These are phyloP conservation scores for Serendipita sp. DNA, from an alignment of 768 basidiomycete genomes.

Conservation along the genomic window DNA sequence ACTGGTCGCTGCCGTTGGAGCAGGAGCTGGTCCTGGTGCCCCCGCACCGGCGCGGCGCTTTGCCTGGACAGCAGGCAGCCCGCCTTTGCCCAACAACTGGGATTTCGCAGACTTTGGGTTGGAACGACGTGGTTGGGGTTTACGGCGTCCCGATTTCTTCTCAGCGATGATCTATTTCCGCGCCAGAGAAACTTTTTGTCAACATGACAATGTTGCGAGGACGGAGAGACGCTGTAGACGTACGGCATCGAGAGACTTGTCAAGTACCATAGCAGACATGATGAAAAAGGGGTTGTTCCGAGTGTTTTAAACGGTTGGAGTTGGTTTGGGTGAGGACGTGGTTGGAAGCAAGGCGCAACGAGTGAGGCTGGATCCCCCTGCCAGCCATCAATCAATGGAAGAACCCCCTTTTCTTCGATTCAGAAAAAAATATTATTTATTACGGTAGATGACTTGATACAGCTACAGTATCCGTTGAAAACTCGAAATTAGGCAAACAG, in stretches of 20 bases:
- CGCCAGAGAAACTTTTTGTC: neutral
- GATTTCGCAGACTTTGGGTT: neutral
- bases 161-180: constrained; percentile 8
- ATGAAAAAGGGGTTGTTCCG: neutral
- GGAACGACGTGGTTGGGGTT: constrained; percentile 7
- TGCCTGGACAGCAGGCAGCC: constrained; percentile 20
- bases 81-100: constrained; percentile 24
- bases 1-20: constrained; percentile 17
- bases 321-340: neutral
- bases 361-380: too few species aligned
- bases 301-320: neutral
- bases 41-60: constrained; percentile 20
- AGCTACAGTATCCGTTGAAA: too few species aligned
- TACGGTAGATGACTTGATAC: too few species aligned
- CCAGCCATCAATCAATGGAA: too few species aligned
- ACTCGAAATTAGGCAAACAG: too few species aligned
- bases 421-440: too few species aligned
- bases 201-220: constrained; percentile 17
- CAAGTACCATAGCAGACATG: constrained; percentile 31
- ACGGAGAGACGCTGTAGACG: constrained; percentile 33
- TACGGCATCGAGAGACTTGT: constrained; percentile 75
- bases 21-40: constrained; percentile 21
- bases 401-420: too few species aligned
- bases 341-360: too few species aligned
- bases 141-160: constrained; percentile 3